Base-by-base conservation (phyloP, 78 protist species). In the Anaeramoeba flamelloides region DNA sequence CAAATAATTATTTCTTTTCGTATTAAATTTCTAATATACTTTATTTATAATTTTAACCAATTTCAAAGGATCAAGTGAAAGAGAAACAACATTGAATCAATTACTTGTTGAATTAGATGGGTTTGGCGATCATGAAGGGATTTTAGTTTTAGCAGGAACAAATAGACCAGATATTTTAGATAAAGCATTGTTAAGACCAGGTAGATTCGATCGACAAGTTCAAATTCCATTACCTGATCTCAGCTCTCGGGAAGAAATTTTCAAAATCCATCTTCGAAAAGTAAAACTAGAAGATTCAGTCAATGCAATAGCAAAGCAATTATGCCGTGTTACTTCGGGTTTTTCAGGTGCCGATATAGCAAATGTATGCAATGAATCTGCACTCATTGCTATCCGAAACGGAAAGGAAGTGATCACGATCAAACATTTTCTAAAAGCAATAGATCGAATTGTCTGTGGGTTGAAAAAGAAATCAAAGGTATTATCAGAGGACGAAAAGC, bases 71-170 rank as follows among this genome's bases (percentile, higher is more conserved):
- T 83, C 90, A 79, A 90, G 87, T 82, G 99, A 97, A 89, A 86
- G 98, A 12, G 98, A 97, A 39, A 92, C 89, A 83, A 94, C 98
- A 4, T 89, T 97, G 79, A 94, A 97, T 84, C 99, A 96, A 80
- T 40, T 97, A 53, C 89, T 97, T 2, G 96, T 91, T 3, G 98
- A 95, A 86, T 93, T 97, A 95, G 99, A 97, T 86, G 99, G 99
- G 65, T 87, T 94, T 84, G 38, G 32, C 41, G 40, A 91, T 40
- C 64, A 85, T 37, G 78, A 65, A 17, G 86, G 89, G 1, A 88
- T 95, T 32, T 90, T 95, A 31, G 94, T 95, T 1, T 39, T 95
- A 1, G 99, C 98, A 1, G 94, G 90, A 0, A 94, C 97, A 1
- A 94, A 94, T 82, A 53, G 95, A 4, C 84, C 90, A 0, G 95